Evolutionary conservation across 768 basidiomycete species (phyloP), one percentile per base, ranked within the genome.

Genomic region (Leucosporidium scottii): DNA sequence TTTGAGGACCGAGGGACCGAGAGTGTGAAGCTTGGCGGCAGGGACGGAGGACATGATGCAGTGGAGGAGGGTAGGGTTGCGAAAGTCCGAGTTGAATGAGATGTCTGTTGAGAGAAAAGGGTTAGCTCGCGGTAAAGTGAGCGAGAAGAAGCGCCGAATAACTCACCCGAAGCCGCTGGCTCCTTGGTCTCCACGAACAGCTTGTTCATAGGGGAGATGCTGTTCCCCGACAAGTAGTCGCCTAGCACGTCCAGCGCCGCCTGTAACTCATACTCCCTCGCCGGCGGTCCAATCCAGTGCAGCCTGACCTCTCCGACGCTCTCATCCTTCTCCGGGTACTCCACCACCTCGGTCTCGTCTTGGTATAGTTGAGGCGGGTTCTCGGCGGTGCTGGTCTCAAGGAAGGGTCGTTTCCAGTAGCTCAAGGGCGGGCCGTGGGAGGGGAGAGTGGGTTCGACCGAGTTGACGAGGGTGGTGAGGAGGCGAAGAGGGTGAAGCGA

Each of bases 291-390:
- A 66, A 88, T 81, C 79, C 86, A 93, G 47, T 80, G 83, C 57
- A 97, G 83, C n/a, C 83, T 79, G 10, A 98, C 75, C 80, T 97
- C 93, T 44, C 96, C 94, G 74, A 91, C 84, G 4, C 74, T 89
- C 81, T 98, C 94, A 74, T 98, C 93, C 78, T 91, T 86, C 80
- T 98, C 96, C 17, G 96, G 94, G 75, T 98, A 99, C 75, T 93
- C 90, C 21, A 97, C 86, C 0, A 82, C 80, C 68, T 88, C 84
- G 67, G 82, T 85, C 54, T 81, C 77, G 4, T 85, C 84, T 53
- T 81, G 73, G 44, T 81, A 75, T n/a, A 89, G 83, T 10, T 82
- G 82, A 10, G 74, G 72, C 4, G 73, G 68, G 47, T 80, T 28
- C 86, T 81, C 21, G 78, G 87, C 85, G 70, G 89, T 93, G 15